A percentile compares a stretch with the other conserved stretches of the same genome.
phyloP scores from a whole-genome alignment of 2,329 filamentous ascomycete species.

The Beauveria bassiana region DNA sequence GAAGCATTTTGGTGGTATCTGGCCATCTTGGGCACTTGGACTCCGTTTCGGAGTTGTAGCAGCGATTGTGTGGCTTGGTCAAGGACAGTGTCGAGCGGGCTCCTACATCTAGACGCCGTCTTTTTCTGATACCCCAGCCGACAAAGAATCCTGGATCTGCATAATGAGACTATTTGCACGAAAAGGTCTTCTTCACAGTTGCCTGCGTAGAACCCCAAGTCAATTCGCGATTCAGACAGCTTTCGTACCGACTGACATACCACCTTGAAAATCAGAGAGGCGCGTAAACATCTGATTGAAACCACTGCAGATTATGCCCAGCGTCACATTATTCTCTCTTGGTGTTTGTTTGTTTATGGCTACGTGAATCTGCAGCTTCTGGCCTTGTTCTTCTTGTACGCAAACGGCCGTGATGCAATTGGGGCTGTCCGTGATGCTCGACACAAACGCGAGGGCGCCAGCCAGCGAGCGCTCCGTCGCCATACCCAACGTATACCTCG shows the following conservation, averaged over 20 bases:
- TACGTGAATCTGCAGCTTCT: background rate
- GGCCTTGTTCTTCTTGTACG: background rate
- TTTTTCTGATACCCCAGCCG: background rate
- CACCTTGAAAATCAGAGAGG: background rate
- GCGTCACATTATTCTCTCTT: background rate
- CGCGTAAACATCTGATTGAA: background rate
- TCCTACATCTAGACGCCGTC: background rate
- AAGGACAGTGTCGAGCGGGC: background rate
- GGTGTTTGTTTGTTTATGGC: background rate
- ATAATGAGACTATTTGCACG: background rate
- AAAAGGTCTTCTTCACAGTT: background rate
- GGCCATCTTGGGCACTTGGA: background rate
- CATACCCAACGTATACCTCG: background rate
- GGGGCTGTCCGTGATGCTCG: background rate
- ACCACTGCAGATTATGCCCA: background rate
- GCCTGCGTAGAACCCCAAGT: background rate
- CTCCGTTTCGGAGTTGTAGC: background rate
- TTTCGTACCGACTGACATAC: background rate
- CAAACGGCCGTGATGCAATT: background rate
- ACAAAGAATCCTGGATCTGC: background rate
- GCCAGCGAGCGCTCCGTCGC: background rate
- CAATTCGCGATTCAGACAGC: background rate
- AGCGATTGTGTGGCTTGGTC: background rate
- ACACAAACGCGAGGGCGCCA: background rate
- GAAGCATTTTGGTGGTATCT: background rate